Evolutionary conservation across 2,329 filamentous ascomycete genomes (phyloP).

Genomic region (Alternaria alternata): DNA sequence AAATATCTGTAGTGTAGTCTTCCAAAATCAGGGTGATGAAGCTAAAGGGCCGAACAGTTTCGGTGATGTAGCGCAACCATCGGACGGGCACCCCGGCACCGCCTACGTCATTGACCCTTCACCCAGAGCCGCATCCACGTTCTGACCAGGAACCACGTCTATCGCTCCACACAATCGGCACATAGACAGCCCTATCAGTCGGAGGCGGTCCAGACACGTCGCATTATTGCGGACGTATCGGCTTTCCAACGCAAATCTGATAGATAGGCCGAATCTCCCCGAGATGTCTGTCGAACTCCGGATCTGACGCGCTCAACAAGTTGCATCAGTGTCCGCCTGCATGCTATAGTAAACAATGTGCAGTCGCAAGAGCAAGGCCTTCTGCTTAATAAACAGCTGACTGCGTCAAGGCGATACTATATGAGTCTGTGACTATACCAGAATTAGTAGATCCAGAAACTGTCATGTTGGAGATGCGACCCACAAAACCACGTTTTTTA

Average conservation of each 20-base stretch:
- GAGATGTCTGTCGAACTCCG: background rate
- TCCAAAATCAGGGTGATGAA: background rate
- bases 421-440: background rate
- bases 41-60: conserved; percentile 5
- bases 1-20: background rate
- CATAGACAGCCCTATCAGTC: conserved; percentile 7
- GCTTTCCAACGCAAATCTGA: background rate
- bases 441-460: background rate
- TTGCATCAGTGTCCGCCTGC: background rate
- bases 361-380: background rate
- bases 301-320: background rate
- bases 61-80: conserved; percentile 1
- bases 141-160: background rate
- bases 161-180: conserved; percentile 5
- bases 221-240: background rate
- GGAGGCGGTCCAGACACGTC: background rate
- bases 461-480: conserved; percentile 5
- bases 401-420: background rate
- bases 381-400: background rate
- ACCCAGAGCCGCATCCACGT: background rate
- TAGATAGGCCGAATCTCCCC: background rate
- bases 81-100: background rate
- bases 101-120: background rate
- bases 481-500: conserved; percentile 17
- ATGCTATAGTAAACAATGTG: background rate